Base-by-base conservation (phyloP, 2,329 filamentous ascomycete species). In the Acrocalymma vagum region DNA sequence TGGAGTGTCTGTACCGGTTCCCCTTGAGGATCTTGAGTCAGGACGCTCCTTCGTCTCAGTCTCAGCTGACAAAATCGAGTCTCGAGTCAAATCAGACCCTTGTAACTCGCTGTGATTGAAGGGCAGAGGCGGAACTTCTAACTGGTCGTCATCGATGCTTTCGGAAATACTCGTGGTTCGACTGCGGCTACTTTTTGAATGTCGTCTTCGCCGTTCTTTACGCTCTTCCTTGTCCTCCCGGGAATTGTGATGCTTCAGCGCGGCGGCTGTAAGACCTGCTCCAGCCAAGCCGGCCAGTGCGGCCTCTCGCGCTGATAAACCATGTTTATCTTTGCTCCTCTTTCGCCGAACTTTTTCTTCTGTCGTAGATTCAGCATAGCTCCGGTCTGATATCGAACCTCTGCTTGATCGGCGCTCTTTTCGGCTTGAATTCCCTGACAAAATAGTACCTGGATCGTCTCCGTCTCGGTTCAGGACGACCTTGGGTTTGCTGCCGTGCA, bases 41-140 rank as follows among this genome's bases (percentile, higher is more conserved):
- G 88, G 86, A 35, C 84, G 77, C 9, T 60, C 56, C 15, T 60
- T 63, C 2, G 63, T 66, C 51, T 90, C 89, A 0, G 88, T 89
- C 18, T 88, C 85, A 20, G 89, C 88, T 5, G 92, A 94, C 13
- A 94, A 72, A 38, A 97, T 89, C 0, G 93, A 96, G 11, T 87
- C 87, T 55, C 93, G 81, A 0, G 93, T 97, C 39, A 96, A 71
- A 35, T 96, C 92, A 0, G 93, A 95, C 27, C 88, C 83, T 52
- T 89, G 87, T 42, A 95, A 82, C 40, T 90, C 89, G 69, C 92
- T 96, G 69, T 88, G 86, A 48, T 96, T 79, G 29, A 67, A 61
- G 3, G 93, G 93, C 86, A 96, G 90, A 5, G 89, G 89, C 6
- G 91, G 87, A 10, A 88, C 81, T 69, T 76, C 44, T 81, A 78